Percentiles rank a stretch among this genome's conserved stretches.
phyloP scores from a whole-genome alignment of 2,329 filamentous ascomycete species.

The Fusarium mangiferae region DNA sequence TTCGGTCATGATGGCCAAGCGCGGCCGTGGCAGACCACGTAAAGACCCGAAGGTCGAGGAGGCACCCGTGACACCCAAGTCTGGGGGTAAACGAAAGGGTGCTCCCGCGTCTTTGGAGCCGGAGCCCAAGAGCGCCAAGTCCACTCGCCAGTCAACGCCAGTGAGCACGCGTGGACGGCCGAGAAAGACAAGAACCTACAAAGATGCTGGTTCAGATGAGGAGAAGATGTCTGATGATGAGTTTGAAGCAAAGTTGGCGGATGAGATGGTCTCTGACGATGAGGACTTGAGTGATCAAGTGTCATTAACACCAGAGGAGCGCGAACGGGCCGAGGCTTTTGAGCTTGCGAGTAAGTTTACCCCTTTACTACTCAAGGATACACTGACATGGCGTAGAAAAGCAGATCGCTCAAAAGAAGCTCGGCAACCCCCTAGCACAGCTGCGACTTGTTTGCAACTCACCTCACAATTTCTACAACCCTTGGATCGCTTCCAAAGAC shows the following conservation, averaged over 20 bases:
- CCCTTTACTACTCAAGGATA: neutral
- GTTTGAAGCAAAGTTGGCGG: constrained; percentile 82
- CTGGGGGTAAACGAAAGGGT: constrained; percentile 48
- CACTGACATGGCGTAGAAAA: constrained; percentile 64
- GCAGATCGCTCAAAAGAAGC: constrained; percentile 89
- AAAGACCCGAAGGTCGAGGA: constrained; percentile 42
- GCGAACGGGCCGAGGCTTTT: constrained; percentile 73
- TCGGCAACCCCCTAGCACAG: constrained; percentile 94
- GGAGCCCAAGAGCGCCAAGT: constrained; percentile 75
- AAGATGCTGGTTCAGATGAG: constrained; percentile 68
- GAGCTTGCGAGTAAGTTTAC: constrained; percentile 77
- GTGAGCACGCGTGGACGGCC: constrained; percentile 63
- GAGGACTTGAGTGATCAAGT: constrained; percentile 46
- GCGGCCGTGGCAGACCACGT: constrained; percentile 35
- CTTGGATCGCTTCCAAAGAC: constrained; percentile 73
- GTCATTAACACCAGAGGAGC: constrained; percentile 64
- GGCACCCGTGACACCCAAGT: constrained; percentile 32
- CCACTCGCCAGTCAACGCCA: constrained; percentile 80
- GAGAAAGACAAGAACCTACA: constrained; percentile 60
- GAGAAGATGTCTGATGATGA: constrained; percentile 80
- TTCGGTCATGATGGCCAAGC: constrained; percentile 63
- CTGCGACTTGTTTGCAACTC: constrained; percentile 91
- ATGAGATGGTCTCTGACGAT: constrained; percentile 62
- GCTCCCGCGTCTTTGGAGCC: constrained; percentile 45
- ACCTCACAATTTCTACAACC: constrained; percentile 96